phyloP scores from a whole-genome alignment of 2,329 filamentous ascomycete genomes.

The Fusarium paranaense region DNA sequence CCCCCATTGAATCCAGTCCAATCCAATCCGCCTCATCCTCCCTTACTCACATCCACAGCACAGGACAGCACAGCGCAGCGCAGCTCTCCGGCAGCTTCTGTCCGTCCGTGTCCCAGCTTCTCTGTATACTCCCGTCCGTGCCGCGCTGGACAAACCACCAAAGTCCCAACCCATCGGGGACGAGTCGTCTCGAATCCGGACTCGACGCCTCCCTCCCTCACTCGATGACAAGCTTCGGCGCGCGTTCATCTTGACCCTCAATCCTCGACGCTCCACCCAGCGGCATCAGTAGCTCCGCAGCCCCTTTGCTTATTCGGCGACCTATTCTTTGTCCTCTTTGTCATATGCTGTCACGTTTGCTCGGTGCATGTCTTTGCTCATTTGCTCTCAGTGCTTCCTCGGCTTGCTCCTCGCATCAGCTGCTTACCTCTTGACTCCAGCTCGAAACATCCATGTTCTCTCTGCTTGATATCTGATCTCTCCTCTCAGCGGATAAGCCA shows the following conservation, averaged over 20 bases:
- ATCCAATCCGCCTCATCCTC: not conserved
- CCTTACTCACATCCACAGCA: conserved; percentile 1
- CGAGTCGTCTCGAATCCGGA: conserved; percentile 3
- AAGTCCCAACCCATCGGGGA: not conserved
- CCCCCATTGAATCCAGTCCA: not conserved
- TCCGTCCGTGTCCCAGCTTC: not conserved
- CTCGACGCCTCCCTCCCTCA: not conserved
- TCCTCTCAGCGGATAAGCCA: conserved; percentile 2
- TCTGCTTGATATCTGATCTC: conserved; percentile 7
- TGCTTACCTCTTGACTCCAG: conserved; percentile 15
- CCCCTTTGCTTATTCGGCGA: conserved; percentile 15
- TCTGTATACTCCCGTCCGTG: not conserved
- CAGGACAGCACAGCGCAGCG: not conserved
- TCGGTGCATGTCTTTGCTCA: conserved; percentile 24
- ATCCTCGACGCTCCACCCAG: conserved; percentile 22
- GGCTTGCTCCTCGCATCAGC: conserved; percentile 16
- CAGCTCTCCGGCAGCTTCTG: not conserved
- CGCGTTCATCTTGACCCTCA: not conserved
- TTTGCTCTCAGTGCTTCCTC: conserved; percentile 11
- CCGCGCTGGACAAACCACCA: not conserved
- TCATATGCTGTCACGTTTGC: conserved; percentile 22
- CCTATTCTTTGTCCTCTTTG: not conserved
- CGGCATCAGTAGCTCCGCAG: conserved; percentile 23
- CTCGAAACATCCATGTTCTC: conserved; percentile 12
- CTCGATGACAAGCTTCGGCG: not conserved